These are phyloP conservation scores for Limnanthes douglasii DNA, from an alignment of 345 rosid species.

Conservation along the genomic window DNA sequence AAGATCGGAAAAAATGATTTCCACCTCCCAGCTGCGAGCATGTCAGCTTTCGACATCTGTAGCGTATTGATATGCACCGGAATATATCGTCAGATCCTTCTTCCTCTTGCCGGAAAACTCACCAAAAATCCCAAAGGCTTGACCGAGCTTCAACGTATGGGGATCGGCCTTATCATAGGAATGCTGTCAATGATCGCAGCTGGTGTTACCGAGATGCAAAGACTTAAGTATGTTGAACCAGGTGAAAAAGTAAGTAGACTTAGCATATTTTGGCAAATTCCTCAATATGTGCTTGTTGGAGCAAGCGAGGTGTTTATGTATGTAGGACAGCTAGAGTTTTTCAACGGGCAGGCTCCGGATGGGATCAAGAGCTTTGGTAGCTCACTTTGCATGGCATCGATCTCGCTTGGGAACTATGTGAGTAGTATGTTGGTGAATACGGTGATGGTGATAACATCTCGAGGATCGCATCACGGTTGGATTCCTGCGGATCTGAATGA, in stretches of 20 bases:
- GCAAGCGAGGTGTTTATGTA: slow-evolving; percentile 91
- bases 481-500: slow-evolving; percentile 50
- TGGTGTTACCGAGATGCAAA: slow-evolving; percentile 44
- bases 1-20: slow-evolving; percentile 24
- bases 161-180: slow-evolving; percentile 64
- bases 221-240: slow-evolving; percentile 26
- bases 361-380: slow-evolving; percentile 90
- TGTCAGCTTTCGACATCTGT: slow-evolving; percentile 73
- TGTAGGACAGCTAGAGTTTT: slow-evolving; percentile 82
- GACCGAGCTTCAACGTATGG: slow-evolving; percentile 82
- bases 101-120: slow-evolving; percentile 38
- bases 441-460: slow-evolving; percentile 50
- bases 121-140: slow-evolving; percentile 36
- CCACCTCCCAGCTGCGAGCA: slow-evolving; percentile 82
- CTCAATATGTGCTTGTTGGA: slow-evolving; percentile 72
- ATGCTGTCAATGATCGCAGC: slow-evolving; percentile 76
- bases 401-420: slow-evolving; percentile 76
- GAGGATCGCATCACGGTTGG: slow-evolving; percentile 56
- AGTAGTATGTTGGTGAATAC: slow-evolving; percentile 59
- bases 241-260: slow-evolving; percentile 42
- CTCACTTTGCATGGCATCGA: slow-evolving; percentile 92
- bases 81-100: slow-evolving; percentile 50
- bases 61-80: slow-evolving; percentile 66
- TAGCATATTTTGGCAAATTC: slow-evolving; percentile 80
- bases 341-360: slow-evolving; percentile 80